Conservation (phyloP, 495 filamentous ascomycete species). For the Penicillium macrosclerotiorum region DNA sequence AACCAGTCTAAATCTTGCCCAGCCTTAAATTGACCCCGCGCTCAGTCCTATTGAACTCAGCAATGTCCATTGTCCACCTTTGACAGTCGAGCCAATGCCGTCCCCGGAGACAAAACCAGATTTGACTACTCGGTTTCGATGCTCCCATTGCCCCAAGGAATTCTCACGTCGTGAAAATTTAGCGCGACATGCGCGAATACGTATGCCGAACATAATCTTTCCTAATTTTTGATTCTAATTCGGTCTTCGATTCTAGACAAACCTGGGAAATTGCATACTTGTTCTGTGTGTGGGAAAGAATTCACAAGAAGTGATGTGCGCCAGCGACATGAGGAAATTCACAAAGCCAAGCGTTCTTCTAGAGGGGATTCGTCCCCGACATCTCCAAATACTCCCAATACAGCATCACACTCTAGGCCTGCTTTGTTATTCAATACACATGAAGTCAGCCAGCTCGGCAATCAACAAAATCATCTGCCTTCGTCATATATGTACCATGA, state of each 20-base stretch:
- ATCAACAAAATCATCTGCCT: too few relatives aligned
- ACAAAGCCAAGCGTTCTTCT: not conserved
- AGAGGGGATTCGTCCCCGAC: not conserved
- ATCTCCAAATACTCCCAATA: too few relatives aligned
- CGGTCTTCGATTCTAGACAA: conserved; percentile 1
- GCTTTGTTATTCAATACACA: too few relatives aligned
- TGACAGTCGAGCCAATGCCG: conserved; percentile 1
- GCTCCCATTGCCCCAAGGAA: conserved; percentile 6
- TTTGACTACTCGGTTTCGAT: conserved; percentile 4
- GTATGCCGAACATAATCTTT: conserved; percentile 4
- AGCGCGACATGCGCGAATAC: conserved; percentile 7
- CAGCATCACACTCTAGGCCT: too few relatives aligned
- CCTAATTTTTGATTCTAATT: not conserved
- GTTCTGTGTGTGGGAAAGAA: conserved; percentile 6
- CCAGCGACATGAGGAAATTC: conserved; percentile 12
- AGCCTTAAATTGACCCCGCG: not conserved
- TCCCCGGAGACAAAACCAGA: not conserved
- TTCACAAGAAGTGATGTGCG: conserved; percentile 13
- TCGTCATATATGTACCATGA: too few relatives aligned
- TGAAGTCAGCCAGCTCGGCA: too few relatives aligned
- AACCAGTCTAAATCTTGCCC: not conserved
- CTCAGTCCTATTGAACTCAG: too few relatives aligned
- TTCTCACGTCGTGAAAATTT: conserved; percentile 11
- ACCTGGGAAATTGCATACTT: conserved; percentile 2
- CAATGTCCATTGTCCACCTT: conserved; percentile 11